Evolutionary conservation across 495 filamentous ascomycete genomes (phyloP).

Genomic region (Astrothelium macrocarpum): DNA sequence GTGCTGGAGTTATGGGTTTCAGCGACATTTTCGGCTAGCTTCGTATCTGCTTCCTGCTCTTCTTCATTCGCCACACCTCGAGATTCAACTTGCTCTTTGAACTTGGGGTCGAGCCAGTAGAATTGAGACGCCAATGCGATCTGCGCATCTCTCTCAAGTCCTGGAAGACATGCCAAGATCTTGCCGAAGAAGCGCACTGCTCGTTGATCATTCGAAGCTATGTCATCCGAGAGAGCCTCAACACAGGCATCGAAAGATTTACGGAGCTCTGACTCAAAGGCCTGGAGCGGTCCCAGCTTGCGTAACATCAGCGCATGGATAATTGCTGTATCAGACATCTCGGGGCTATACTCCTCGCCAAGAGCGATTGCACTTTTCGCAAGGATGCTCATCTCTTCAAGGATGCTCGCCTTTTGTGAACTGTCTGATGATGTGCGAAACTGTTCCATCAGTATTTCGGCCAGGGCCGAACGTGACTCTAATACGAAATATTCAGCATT

Average conservation of each 20-base stretch:
- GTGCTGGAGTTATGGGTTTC: neutral
- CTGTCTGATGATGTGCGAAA: neutral
- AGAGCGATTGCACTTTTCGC: neutral
- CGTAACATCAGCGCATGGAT: neutral
- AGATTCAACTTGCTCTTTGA: neutral
- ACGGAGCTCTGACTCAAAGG: neutral
- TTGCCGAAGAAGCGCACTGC: neutral
- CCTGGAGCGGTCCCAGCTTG: neutral
- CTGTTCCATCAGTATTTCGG: neutral
- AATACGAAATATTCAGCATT: neutral
- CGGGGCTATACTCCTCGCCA: neutral
- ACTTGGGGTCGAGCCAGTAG: neutral
- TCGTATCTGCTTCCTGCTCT: neutral
- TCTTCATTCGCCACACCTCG: neutral
- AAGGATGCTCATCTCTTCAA: neutral
- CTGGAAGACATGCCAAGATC: neutral
- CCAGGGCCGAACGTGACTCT: neutral
- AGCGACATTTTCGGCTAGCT: neutral
- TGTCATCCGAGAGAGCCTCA: conserved; percentile 2
- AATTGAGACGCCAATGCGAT: neutral
- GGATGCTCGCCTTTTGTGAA: neutral
- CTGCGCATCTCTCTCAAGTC: neutral
- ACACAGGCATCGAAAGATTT: neutral
- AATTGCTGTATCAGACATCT: neutral
- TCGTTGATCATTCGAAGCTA: neutral